Base-by-base conservation (phyloP, 208 protist species). In the Acanthamoeba culbertsoni region DNA sequence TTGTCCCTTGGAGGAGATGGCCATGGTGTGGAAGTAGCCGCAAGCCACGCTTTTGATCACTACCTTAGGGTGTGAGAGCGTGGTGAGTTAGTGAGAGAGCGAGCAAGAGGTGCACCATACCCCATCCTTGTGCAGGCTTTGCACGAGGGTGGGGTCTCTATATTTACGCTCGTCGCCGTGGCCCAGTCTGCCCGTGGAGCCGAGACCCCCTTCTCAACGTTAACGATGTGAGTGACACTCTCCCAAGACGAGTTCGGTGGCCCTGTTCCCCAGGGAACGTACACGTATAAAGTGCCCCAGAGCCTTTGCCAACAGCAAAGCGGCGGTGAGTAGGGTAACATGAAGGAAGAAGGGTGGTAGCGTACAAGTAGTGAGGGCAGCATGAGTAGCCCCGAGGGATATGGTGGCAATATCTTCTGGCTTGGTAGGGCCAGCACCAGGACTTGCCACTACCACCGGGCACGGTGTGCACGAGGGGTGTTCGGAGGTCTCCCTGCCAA, bases 131-230 rank as follows among this genome's bases (percentile, higher is more conserved):
- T 55, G 82, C 18, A 71, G 51, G 51, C 48, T 62, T 35, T 68
- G 82, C n/a, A 90, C 48, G 0, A 90, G 82, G 6, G 82, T 90
- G 4, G 82, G 82, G 20, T 90, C 82, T 23, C 57, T 62, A 10
- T 68, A 68, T 35, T 90, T 90, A 31, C 82, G 48, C 57, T 90
- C 82, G 20, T 90, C 82, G 37, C 82, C 82, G n/a, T 71, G 82
- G 8, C 82, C 82, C 16, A 90, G 82, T 1, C 82, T 18, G 8
- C 82, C 82, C 4, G 53, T 68, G 0, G 57, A 62, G 26, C 82
- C 82, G 12, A 90, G 48, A 20, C 82, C 82, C 82, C 82, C 75
- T 86, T 12, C n/a, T n/a, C n/a, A n/a, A n/a, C n/a, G n/a, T n/a
- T n/a, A n/a, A n/a, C n/a, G n/a, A n/a, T n/a, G n/a, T n/a, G n/a